Evolutionary conservation across 176 grass and related monocot genomes (phyloP), one percentile per base, ranked within the genome.

Genomic region (Olyra latifolia): DNA sequence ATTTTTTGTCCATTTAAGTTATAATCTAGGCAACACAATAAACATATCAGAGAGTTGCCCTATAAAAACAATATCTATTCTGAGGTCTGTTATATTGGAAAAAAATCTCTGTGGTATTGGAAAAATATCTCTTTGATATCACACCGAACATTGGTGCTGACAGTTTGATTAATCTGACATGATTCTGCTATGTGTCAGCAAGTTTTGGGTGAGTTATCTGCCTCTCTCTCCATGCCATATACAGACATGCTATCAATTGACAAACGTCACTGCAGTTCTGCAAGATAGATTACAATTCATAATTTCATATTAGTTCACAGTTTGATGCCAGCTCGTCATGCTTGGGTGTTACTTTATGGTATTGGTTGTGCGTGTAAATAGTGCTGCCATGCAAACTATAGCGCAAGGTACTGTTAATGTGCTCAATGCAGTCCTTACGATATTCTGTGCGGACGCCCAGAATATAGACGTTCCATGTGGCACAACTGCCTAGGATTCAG

Each of bases 231-330:
- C 69, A 15, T 60, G 32, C 50, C 10, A 4, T 61, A 17, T 38
- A 49, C 2, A 22, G 11, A 42, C 43, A 43, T 41, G 1, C 38
- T 39, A 67, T 7, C 20, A 6, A 22, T 45, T 62, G 44, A 52
- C 35, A 66, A 66, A 19, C 24, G 13, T 70, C 3, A 4, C 27
- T 38, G 52, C 32, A 35, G 32, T 35, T 4, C 32, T 35, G 32
- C 22, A 62, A 44, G 11, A 29, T 83, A 72, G 28, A 13, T 72
- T 82, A 62, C 41, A 72, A 6, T 15, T 72, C n/a, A n/a, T n/a
- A n/a, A n/a, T 35, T 35, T 35, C 16, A 81, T 39, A 6, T 27
- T 53, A 47, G 47, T 65, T 64, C 58, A 38, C 40, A 39, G 28
- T 57, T 81, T 61, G 30, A 22, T 48, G 62, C 25, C 54, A 23